Evolutionary conservation across 202 grass and related monocot genomes (phyloP).

Genomic region (Saccharum hybrid): DNA sequence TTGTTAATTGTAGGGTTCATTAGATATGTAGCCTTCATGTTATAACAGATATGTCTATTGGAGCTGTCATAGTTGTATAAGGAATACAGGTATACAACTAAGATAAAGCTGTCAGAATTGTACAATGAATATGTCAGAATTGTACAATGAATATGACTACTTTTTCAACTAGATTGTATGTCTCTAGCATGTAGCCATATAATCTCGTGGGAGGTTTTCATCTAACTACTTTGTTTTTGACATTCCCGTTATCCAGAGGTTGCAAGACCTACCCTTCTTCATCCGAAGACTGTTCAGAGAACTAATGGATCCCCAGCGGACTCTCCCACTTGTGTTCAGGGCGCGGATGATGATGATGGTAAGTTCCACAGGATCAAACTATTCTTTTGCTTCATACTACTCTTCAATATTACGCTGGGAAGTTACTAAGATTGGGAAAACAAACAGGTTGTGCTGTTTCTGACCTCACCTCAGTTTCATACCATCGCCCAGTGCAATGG

Average conservation of each 20-base stretch:
- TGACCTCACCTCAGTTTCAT: conserved; percentile 38
- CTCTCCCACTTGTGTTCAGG: conserved; percentile 88
- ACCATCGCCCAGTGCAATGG: conserved; percentile 41
- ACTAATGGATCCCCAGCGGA: conserved; percentile 85
- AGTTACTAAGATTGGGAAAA: conserved; percentile 1
- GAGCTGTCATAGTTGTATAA: background rate
- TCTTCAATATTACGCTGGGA: background rate
- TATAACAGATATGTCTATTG: background rate
- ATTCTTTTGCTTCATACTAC: background rate
- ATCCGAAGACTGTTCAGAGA: conserved; percentile 83
- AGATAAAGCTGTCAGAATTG: background rate
- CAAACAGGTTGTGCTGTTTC: conserved; percentile 38
- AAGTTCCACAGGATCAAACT: conserved; percentile 20
- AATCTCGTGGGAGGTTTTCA: background rate
- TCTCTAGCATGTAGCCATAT: background rate
- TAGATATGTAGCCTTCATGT: background rate
- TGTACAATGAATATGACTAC: background rate
- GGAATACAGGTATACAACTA: background rate
- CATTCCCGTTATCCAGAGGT: conserved; percentile 55
- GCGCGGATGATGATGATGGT: conserved; percentile 79
- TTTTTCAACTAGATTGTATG: conserved; percentile 8
- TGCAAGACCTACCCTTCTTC: conserved; percentile 94
- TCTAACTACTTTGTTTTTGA: conserved; percentile 5
- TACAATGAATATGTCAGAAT: too few relatives aligned
- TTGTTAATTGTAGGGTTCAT: background rate